Evolutionary conservation across 129 eudicot genomes (phyloP).

Genomic region (Artemisia argyi): DNA sequence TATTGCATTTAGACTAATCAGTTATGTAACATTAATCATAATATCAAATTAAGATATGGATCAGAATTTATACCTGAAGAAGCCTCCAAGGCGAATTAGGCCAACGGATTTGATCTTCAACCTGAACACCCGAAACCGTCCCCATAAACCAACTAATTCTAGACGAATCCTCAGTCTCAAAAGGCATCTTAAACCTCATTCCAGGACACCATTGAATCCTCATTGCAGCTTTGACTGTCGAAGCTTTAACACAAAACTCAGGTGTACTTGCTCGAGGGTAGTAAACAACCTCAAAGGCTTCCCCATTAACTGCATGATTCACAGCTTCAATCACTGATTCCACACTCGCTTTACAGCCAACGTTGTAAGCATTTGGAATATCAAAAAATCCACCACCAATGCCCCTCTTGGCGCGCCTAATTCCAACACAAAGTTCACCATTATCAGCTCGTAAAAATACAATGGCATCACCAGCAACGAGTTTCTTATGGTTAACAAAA

Average conservation of each 20-base stretch:
- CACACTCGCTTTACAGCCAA: slow-evolving; percentile 38
- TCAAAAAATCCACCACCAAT: slow-evolving; percentile 49
- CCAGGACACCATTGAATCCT: slow-evolving; percentile 77
- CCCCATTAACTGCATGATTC: slow-evolving; percentile 54
- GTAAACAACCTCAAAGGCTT: slow-evolving; percentile 70
- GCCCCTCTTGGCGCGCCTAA: slow-evolving; percentile 71
- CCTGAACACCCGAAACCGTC: slow-evolving; percentile 70
- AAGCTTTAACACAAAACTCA: slow-evolving; percentile 79
- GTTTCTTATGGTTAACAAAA: slow-evolving; percentile 83
- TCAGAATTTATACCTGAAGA: slow-evolving; percentile 57
- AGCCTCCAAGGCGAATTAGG: slow-evolving; percentile 95
- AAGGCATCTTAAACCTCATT: slow-evolving; percentile 94
- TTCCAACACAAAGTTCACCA: slow-evolving; percentile 80
- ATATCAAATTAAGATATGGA: neutral
- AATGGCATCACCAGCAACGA: slow-evolving; percentile 82
- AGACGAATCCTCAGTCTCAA: slow-evolving; percentile 89
- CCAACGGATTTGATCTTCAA: slow-evolving; percentile 72
- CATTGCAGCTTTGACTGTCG: slow-evolving; percentile 66
- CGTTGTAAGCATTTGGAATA: slow-evolving; percentile 3
- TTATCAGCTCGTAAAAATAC: slow-evolving; percentile 73
- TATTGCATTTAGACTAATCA: too few relatives aligned
- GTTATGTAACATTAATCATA: neutral
- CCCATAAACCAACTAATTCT: slow-evolving; percentile 98
- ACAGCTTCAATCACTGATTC: slow-evolving; percentile 67
- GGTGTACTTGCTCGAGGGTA: slow-evolving; percentile 88